Conservation (phyloP, 495 filamentous ascomycete species). For the Aspergillus haitiensis region DNA sequence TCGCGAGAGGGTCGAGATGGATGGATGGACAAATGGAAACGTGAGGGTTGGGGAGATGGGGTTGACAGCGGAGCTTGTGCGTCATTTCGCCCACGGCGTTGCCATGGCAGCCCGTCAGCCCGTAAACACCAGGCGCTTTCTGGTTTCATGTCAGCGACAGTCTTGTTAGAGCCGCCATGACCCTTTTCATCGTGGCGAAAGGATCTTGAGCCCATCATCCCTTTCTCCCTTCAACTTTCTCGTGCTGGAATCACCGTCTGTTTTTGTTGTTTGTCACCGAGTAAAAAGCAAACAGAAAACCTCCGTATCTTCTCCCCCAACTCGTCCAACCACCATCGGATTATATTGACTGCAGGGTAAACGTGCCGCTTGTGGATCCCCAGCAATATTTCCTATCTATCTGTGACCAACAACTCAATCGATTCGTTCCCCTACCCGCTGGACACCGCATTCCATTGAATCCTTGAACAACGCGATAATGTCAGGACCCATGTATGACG, state of each 20-base stretch:
- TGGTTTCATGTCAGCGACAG: slow-evolving; percentile 25
- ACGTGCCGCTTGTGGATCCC: slow-evolving; percentile 25
- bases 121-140: slow-evolving; percentile 42
- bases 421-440: slow-evolving; percentile 6
- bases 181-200: slow-evolving; percentile 19
- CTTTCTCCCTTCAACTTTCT: slow-evolving; percentile 21
- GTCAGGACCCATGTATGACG: slow-evolving; percentile 50
- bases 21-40: slow-evolving; percentile 6
- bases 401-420: slow-evolving; percentile 20
- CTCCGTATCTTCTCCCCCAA: slow-evolving; percentile 4
- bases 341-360: slow-evolving; percentile 16
- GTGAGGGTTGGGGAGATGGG: slow-evolving; percentile 5
- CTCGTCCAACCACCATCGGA: slow-evolving; percentile 1
- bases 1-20: background rate
- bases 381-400: slow-evolving; percentile 21
- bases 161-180: slow-evolving; percentile 17
- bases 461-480: slow-evolving; percentile 35
- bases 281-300: slow-evolving; percentile 15
- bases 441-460: slow-evolving; percentile 25
- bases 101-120: slow-evolving; percentile 43
- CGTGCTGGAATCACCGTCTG: slow-evolving; percentile 12
- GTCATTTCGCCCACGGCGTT: slow-evolving; percentile 39
- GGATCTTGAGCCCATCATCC: slow-evolving; percentile 18
- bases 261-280: slow-evolving; percentile 13
- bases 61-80: slow-evolving; percentile 23